Evolutionary conservation across 257 asterid species (phyloP), one percentile per base, ranked within the genome.

Genomic region (Jaltomata sinuosa): DNA sequence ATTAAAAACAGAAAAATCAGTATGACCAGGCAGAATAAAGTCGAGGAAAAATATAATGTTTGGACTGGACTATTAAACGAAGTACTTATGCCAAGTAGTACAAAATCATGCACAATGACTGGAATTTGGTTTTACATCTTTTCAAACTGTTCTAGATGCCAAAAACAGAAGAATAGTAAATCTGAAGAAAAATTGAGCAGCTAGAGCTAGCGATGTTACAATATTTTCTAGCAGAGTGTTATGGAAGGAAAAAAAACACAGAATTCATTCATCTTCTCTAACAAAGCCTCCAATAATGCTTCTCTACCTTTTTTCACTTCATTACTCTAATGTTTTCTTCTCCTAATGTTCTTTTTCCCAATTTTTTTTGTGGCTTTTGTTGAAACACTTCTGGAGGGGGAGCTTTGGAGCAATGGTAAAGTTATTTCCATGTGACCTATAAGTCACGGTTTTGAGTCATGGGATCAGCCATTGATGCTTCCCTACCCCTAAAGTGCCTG

Each of bases 21-120:
- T 52, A 54, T 25, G 49, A 53, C 45, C 83, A 79, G 88, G 84
- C 84, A 86, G 67, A 67, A 83, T 32, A 85, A 67, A 25, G 74
- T 32, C 6, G 19, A 84, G 64, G 40, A 50, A 40, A 25, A 45
- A 3, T 50, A n/a, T 8, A 61, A 45, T 8, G 32, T 53, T 54
- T 76, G 77, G 78, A 54, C 42, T 6, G 72, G 81, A 27, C 15
- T 27, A 27, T 49, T 27, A 76, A 47, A 45, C 25, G 25, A 25
- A 74, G 59, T 25, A 74, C 59, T 25, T 25, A 25, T 45, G 16
- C 54, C 81, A 74, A 76, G 25, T 47, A 10, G 57, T 47, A 76
- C 25, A 47, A 47, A 25, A 76, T 14, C 25, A 76, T 45, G 57
- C 38, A 74, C 22, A 74, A 45, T 22, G 61, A 14, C 40, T 7